phyloP scores from a whole-genome alignment of 805 yeast species.

The Yamadazyma tumulicola region DNA sequence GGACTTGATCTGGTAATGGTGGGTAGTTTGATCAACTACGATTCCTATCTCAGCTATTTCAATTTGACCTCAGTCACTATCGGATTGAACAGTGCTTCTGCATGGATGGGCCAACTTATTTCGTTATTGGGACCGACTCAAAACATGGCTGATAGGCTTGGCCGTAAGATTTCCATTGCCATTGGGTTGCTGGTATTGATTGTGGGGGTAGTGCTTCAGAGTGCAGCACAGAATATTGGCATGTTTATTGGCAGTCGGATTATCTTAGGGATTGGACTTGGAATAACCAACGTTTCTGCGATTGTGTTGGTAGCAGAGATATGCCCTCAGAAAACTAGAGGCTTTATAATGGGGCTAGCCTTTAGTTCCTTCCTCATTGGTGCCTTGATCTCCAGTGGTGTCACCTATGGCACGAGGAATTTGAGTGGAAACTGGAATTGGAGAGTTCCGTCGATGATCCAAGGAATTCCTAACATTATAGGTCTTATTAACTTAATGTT shows the following conservation, averaged over 20 bases:
- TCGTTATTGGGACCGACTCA: conserved; percentile 4
- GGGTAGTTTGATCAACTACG: conserved; percentile 11
- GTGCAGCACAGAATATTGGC: conserved; percentile 33
- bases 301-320: conserved; percentile 48
- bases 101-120: conserved; percentile 12
- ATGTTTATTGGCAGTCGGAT: conserved; percentile 38
- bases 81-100: conserved; percentile 12
- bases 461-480: conserved; percentile 10
- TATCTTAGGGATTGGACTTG: conserved; percentile 41
- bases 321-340: conserved; percentile 42
- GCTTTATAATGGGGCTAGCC: conserved; percentile 37
- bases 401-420: conserved; percentile 16
- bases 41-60: conserved; percentile 9
- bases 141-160: conserved; percentile 31
- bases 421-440: conserved; percentile 14
- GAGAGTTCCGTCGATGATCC: conserved; percentile 15
- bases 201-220: conserved; percentile 36
- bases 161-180: conserved; percentile 32
- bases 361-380: conserved; percentile 51
- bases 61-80: conserved; percentile 9
- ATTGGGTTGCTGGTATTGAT: conserved; percentile 21
- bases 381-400: conserved; percentile 47
- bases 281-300: conserved; percentile 36
- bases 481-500: conserved; percentile 12
- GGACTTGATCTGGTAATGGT: conserved; percentile 12